Conservation (phyloP, 1,284 basidiomycete genomes). For the Ganoderma meredithae region DNA sequence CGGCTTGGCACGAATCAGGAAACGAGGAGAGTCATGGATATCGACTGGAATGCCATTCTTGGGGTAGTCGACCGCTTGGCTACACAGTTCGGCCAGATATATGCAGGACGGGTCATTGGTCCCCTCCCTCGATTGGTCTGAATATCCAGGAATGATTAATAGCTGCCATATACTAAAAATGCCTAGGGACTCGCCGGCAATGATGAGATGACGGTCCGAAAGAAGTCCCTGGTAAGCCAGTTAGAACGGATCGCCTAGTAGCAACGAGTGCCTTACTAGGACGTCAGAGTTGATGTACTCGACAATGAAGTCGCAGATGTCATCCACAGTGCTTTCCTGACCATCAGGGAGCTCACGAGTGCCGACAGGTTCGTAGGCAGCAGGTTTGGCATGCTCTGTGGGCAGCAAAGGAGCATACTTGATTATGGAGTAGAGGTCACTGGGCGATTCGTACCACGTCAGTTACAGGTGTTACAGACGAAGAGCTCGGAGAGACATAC, state of each 20-base stretch:
- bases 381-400: conserved; percentile 55
- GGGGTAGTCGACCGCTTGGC: conserved; percentile 75
- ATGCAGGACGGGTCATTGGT: conserved; percentile 70
- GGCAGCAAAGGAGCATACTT: conserved; percentile 58
- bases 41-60: conserved; percentile 76
- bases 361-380: conserved; percentile 54
- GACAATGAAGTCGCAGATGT: conserved; percentile 84
- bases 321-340: conserved; percentile 68
- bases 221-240: conserved; percentile 59
- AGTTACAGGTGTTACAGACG: conserved; percentile 2
- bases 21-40: conserved; percentile 51
- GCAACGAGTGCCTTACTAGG: conserved; percentile 50
- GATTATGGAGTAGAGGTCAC: conserved; percentile 47
- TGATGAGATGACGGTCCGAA: conserved; percentile 73
- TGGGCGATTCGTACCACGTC: conserved; percentile 17
- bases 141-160: neutral
- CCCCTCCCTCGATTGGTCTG: conserved; percentile 75
- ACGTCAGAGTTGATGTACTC: conserved; percentile 86
- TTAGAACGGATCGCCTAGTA: neutral
- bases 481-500: conserved; percentile 45
- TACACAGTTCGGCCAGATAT: conserved; percentile 70
- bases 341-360: conserved; percentile 49
- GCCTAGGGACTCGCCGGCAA: conserved; percentile 60
- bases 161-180: neutral
- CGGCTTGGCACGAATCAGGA: conserved; percentile 70